A percentile compares a stretch with the other conserved stretches of the same genome.
Conservation (phyloP, 1,284 basidiomycete genomes). For the Puccinia horiana region DNA sequence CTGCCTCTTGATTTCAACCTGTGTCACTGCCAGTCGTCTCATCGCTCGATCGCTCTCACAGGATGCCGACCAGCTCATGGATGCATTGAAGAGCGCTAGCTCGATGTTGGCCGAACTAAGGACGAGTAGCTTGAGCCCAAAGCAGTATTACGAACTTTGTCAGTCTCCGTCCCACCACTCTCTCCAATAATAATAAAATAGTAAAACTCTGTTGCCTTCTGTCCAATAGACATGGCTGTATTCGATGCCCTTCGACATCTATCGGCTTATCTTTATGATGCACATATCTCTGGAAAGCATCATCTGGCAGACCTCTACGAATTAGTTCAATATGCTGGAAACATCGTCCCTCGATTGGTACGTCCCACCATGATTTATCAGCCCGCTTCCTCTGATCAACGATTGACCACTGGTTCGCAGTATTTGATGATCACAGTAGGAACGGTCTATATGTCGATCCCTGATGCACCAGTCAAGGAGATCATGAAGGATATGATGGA, state of each 20-base stretch:
- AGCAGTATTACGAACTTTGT: conserved; percentile 97
- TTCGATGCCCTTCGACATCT: conserved; percentile 90
- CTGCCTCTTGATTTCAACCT: not conserved
- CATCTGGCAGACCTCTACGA: conserved; percentile 96
- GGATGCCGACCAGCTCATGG: conserved; percentile 94
- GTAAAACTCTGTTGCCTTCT: not conserved
- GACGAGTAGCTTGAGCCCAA: conserved; percentile 78
- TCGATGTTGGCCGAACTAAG: conserved; percentile 91
- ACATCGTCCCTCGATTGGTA: conserved; percentile 73
- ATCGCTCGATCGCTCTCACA: conserved; percentile 57
- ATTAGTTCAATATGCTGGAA: conserved; percentile 90
- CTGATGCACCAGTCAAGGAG: conserved; percentile 91
- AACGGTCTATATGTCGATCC: conserved; percentile 93
- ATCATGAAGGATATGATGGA: conserved; percentile 99
- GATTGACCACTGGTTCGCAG: not conserved
- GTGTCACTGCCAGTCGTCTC: not conserved
- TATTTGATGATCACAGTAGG: conserved; percentile 99
- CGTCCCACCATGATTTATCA: not conserved
- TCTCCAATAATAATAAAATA: conserved; percentile 50
- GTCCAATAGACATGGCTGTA: conserved; percentile 79
- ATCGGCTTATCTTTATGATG: conserved; percentile 80
- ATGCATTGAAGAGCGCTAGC: conserved; percentile 89
- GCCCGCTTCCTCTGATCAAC: not conserved
- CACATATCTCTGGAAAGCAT: conserved; percentile 80
- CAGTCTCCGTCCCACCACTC: conserved; percentile 55